A percentile compares a stretch with the other conserved stretches of the same genome.
Evolutionary conservation across 345 rosid species (phyloP).

Genomic region (Gossypium mustelinum): DNA sequence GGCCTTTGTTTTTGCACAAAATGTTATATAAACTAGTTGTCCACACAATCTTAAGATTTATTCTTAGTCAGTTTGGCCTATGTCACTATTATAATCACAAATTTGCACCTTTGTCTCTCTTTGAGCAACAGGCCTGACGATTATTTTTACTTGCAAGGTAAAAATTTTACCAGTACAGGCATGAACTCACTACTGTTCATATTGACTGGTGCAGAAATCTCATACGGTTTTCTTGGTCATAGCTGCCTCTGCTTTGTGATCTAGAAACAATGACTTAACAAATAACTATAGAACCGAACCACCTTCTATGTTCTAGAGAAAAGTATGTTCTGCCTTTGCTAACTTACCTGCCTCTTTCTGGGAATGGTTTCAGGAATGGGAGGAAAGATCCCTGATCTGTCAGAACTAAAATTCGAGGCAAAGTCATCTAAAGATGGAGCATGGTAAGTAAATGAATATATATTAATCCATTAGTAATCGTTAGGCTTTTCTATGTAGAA

Average conservation of each 20-base stretch:
- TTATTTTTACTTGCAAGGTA: neutral
- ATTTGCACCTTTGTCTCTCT: neutral
- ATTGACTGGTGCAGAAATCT: conserved; percentile 5
- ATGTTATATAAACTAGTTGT: neutral
- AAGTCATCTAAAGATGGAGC: conserved; percentile 70
- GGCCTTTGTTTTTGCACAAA: neutral
- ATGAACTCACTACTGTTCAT: neutral
- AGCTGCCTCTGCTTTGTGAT: neutral
- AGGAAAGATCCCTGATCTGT: conserved; percentile 28
- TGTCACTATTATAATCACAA: neutral
- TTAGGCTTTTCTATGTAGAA: neutral
- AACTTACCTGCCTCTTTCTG: neutral
- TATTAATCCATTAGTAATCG: neutral
- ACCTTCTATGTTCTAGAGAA: neutral
- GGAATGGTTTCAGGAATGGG: conserved; percentile 25
- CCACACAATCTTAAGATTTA: neutral
- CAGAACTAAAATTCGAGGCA: conserved; percentile 60
- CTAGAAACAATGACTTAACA: neutral
- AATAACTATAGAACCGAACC: neutral
- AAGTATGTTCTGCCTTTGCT: neutral
- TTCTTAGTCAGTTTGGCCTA: neutral
- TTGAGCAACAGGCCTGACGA: neutral
- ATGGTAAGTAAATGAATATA: conserved; percentile 36
- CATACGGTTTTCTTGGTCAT: neutral
- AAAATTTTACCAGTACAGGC: neutral